Evolutionary conservation across 768 basidiomycete genomes (phyloP).

Genomic region (Agrocybe pediades): DNA sequence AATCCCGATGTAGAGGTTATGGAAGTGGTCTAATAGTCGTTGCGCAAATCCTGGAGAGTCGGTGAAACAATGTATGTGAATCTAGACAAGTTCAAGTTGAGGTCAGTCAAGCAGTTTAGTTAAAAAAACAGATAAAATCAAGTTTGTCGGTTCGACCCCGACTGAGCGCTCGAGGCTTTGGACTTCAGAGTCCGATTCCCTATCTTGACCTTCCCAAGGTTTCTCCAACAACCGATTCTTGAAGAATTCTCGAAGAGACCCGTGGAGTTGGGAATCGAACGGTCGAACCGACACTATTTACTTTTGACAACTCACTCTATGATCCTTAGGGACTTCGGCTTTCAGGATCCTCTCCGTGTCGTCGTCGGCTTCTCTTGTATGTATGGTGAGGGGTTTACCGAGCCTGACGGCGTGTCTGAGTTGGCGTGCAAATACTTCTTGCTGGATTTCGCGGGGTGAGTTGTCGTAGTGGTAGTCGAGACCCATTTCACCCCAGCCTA

Average conservation of each 20-base stretch:
- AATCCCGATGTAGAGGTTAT: conserved; percentile 82
- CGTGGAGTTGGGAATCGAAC: not conserved
- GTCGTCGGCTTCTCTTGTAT: conserved; percentile 83
- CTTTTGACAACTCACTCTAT: conserved; percentile 48
- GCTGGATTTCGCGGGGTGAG: conserved; percentile 53
- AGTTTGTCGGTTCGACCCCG: too few species aligned
- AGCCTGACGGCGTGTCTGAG: conserved; percentile 66
- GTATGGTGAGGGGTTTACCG: conserved; percentile 80
- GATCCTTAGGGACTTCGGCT: conserved; percentile 69
- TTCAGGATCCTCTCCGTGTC: conserved; percentile 82
- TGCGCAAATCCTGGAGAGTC: conserved; percentile 76
- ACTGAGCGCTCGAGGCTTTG: too few species aligned
- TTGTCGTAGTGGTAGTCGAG: conserved; percentile 85
- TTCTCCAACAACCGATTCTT: too few species aligned
- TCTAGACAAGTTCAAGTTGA: too few species aligned
- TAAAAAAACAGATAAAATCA: too few species aligned
- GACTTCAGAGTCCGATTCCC: too few species aligned
- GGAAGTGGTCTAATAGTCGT: conserved; percentile 73
- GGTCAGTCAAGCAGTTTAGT: too few species aligned
- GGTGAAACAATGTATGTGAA: conserved; percentile 90
- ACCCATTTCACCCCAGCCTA: conserved; percentile 89
- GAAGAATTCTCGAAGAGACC: too few species aligned
- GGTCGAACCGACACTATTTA: not conserved
- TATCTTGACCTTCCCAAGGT: too few species aligned
- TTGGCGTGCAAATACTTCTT: conserved; percentile 66